Percentiles rank a stretch among this genome's conserved stretches.
phyloP scores from a whole-genome alignment of 331 rosid genomes.

The Rosa hybrid region DNA sequence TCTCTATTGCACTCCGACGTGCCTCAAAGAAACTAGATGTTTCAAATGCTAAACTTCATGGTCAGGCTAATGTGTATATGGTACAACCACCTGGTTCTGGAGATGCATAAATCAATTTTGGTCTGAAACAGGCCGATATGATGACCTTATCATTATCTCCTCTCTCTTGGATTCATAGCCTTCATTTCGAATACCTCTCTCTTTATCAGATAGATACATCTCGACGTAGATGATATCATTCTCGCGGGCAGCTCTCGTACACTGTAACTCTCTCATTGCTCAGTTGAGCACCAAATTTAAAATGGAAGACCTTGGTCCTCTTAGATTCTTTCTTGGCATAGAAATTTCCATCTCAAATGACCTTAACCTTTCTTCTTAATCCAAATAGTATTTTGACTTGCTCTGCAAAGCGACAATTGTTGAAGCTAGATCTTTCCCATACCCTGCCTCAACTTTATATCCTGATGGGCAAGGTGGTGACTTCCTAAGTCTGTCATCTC shows the following conservation, averaged over 20 bases:
- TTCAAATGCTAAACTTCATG: too few relatives aligned
- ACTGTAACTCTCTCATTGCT: neutral
- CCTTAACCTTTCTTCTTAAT: neutral
- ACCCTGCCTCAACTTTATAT: neutral
- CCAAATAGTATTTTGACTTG: too few relatives aligned
- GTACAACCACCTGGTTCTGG: too few relatives aligned
- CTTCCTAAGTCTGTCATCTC: too few relatives aligned
- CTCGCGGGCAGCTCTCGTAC: neutral
- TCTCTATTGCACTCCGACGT: too few relatives aligned
- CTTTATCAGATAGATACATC: neutral
- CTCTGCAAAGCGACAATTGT: neutral
- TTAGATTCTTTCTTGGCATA: neutral
- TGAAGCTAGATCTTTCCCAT: neutral
- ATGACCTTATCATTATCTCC: too few relatives aligned
- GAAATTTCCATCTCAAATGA: neutral
- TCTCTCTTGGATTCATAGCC: neutral
- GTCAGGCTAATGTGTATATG: too few relatives aligned
- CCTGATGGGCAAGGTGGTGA: neutral
- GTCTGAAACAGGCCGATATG: too few relatives aligned
- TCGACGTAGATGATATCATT: neutral
- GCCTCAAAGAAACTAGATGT: too few relatives aligned
- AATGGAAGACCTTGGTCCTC: neutral
- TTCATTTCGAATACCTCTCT: neutral
- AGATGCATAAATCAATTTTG: too few relatives aligned
- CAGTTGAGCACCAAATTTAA: neutral